Evolutionary conservation across 495 filamentous ascomycete genomes (phyloP).

Genomic region (Hypomontagnella monticulosa): DNA sequence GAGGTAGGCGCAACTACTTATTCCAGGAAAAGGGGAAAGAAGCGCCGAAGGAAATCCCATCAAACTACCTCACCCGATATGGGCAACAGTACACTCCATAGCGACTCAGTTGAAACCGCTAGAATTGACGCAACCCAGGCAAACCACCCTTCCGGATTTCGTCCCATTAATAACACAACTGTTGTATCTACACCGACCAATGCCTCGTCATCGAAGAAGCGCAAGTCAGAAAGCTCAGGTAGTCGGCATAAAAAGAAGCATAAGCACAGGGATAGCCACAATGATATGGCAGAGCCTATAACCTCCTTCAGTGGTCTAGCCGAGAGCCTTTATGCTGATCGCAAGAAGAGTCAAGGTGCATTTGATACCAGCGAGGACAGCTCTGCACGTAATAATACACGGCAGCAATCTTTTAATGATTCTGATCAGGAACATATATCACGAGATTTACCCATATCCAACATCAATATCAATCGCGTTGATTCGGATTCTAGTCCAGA

Average conservation of each 20-base stretch:
- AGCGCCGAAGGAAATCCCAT: slow-evolving; percentile 4
- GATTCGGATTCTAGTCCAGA: not conserved
- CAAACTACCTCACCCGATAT: slow-evolving; percentile 19
- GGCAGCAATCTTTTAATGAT: not conserved
- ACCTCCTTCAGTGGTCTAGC: slow-evolving; percentile 32
- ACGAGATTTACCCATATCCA: not conserved
- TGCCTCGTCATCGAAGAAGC: slow-evolving; percentile 16
- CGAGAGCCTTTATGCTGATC: slow-evolving; percentile 32
- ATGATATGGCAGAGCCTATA: not conserved
- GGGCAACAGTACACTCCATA: slow-evolving; percentile 4
- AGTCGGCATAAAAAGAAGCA: slow-evolving; percentile 28
- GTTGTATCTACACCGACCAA: not conserved
- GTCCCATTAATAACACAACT: not conserved
- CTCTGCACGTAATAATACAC: not conserved
- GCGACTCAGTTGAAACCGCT: not conserved
- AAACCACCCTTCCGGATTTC: not conserved
- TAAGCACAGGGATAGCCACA: slow-evolving; percentile 18
- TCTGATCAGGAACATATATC: not conserved
- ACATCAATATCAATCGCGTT: not conserved
- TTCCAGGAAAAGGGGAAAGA: not conserved
- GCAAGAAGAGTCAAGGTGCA: slow-evolving; percentile 2
- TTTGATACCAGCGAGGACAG: not conserved
- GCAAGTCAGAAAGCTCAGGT: slow-evolving; percentile 2
- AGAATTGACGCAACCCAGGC: not conserved
- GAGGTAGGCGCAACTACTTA: not conserved